Base-by-base conservation (phyloP, 2,329 filamentous ascomycete species). In the Hymenoscyphus occultus region DNA sequence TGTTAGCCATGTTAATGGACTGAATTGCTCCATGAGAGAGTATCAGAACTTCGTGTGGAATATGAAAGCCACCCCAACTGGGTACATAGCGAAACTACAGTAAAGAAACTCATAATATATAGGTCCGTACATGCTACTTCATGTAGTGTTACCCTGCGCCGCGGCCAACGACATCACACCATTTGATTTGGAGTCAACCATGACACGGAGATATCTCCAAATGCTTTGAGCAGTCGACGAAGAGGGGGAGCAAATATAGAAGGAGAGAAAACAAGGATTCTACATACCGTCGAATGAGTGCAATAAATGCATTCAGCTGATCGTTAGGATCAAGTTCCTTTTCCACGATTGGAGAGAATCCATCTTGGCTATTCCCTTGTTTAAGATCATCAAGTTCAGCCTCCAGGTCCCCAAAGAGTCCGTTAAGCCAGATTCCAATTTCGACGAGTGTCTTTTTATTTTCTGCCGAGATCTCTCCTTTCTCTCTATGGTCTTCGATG, bases 271-370 rank as follows among this genome's bases (percentile, higher is more conserved):
- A 12, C n/a, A 28, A 54, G 5, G 22, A 28, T 28, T 56, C 4
- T 22, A 62, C 64, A 54, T 66, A 68, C 69, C 64, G 61, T 62
- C 64, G 63, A 31, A 70, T 39, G 35, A 57, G 61, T 22, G 67
- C 65, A 32, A 62, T 45, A 56, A 67, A 69, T 3, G 58, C 61
- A 45, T 60, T 57, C 5, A 70, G 61, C 48, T 64, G 35, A 39
- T 54, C 62, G 7, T 56, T 48, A 19, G 67, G 62, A 31, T 68
- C 65, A 1, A 65, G 28, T 39, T 64, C 9, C 54, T 63, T 65
- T 19, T 31, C 45, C 35, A 22, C 39, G 35, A 69, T 51, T 22
- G 51, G 32, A 22, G 59, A n/a, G 59, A 65, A 63, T 16, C 61
- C 56, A 32, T 64, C 59, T n/a, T 39, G 59, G 54, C 39, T 56